Percentiles rank a stretch among this genome's conserved stretches.
phyloP scores from a whole-genome alignment of 768 basidiomycete species.

The Hypsizygus marmoreus region DNA sequence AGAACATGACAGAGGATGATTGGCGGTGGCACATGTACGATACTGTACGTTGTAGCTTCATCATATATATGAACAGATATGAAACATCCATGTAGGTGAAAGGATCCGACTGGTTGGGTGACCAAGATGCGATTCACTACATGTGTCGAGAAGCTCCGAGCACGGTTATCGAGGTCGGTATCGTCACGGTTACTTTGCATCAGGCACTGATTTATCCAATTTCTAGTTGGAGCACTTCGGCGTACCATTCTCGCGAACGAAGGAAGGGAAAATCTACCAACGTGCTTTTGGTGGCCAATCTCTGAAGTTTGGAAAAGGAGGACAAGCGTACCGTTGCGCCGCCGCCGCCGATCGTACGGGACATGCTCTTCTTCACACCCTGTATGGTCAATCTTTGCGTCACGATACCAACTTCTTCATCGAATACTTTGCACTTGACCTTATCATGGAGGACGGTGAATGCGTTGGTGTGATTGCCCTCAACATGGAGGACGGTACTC shows the following conservation, averaged over 20 bases:
- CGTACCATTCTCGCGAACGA: constrained; percentile 97
- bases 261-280: constrained; percentile 99
- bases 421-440: constrained; percentile 98
- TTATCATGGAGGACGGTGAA: constrained; percentile 98
- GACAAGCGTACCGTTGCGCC: constrained; percentile 98
- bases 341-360: constrained; percentile 99
- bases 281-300: constrained; percentile 99
- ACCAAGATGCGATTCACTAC: constrained; percentile 99
- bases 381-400: constrained; percentile 97
- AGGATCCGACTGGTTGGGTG: constrained; percentile 99
- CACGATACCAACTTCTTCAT: constrained; percentile 99
- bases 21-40: constrained; percentile 99
- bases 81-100: constrained; percentile 65
- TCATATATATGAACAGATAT: neutral
- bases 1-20: constrained; percentile 99
- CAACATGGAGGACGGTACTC: constrained; percentile 99
- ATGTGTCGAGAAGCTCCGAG: constrained; percentile 98
- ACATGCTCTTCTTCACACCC: constrained; percentile 96
- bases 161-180: constrained; percentile 83
- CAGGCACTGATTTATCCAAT: constrained; percentile 3
- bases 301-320: constrained; percentile 94
- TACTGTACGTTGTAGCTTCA: constrained; percentile 56
- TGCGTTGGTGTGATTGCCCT: constrained; percentile 99
- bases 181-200: neutral
- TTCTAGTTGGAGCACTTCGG: constrained; percentile 95